These are phyloP conservation scores for Zoysia matrella DNA, from an alignment of 202 grass and related monocot species.

Conservation along the genomic window DNA sequence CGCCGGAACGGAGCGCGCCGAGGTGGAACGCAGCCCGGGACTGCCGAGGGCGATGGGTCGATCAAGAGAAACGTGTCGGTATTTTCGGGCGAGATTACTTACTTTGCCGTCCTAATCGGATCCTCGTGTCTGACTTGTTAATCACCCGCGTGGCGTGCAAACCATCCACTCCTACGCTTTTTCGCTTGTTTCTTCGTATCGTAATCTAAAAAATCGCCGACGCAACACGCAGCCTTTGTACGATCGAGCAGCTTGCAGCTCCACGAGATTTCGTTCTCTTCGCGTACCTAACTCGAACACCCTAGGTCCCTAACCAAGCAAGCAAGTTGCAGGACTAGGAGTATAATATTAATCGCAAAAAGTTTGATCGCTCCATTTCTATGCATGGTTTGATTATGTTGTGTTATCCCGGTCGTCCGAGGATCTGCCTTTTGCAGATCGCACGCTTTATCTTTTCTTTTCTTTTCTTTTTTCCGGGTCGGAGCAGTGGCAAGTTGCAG, in stretches of 20 bases:
- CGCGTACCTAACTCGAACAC: slow-evolving; percentile 45
- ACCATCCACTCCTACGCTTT: no score
- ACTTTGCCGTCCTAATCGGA: no score
- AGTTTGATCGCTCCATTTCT: neutral
- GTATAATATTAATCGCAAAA: neutral
- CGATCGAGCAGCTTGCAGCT: no score
- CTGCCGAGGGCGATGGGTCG: neutral
- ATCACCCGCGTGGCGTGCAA: no score
- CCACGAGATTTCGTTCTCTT: neutral
- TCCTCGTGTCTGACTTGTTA: no score
- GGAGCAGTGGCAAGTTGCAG: neutral
- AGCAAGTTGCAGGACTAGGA: no score
- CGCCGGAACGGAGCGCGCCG: no score
- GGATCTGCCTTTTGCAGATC: slow-evolving; percentile 32
- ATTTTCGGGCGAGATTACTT: no score
- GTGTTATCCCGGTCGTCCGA: slow-evolving; percentile 26
- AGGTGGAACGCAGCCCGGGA: no score
- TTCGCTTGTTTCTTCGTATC: no score
- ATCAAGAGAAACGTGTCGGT: neutral
- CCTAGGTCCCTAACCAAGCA: neutral
- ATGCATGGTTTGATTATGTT: slow-evolving; percentile 2
- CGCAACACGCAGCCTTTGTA: neutral
- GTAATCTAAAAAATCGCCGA: no score
- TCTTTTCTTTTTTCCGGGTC: neutral
- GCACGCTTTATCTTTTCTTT: neutral